phyloP scores from a whole-genome alignment of 2,329 filamentous ascomycete species.

The Rutstroemia sp. region DNA sequence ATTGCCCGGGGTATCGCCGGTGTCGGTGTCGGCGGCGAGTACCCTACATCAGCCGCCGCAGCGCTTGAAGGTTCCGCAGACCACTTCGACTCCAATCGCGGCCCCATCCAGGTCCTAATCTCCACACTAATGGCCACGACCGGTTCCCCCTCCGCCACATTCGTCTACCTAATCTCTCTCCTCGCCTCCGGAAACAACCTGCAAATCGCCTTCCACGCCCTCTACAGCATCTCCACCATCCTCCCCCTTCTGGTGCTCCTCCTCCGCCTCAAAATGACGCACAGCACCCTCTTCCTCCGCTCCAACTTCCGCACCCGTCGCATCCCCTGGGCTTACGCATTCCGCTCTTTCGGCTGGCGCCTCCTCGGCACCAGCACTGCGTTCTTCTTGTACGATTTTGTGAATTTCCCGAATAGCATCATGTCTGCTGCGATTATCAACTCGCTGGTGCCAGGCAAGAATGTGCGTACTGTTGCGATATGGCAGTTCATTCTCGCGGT shows the following conservation, averaged over 20 bases:
- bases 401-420: conserved; percentile 33
- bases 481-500: conserved; percentile 31
- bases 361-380: conserved; percentile 29
- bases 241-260: conserved; percentile 29
- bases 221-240: conserved; percentile 30
- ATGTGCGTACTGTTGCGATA: conserved; percentile 29
- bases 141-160: background rate
- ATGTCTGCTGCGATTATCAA: conserved; percentile 31
- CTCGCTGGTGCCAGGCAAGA: conserved; percentile 27
- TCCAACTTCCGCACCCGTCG: background rate
- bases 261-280: conserved; percentile 30
- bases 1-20: conserved; percentile 32
- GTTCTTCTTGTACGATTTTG: conserved; percentile 33
- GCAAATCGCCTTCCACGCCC: conserved; percentile 21
- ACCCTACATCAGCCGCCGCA: conserved; percentile 32
- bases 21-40: conserved; percentile 33
- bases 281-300: background rate
- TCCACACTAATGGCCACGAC: conserved; percentile 4
- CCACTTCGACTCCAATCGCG: conserved; percentile 5
- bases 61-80: conserved; percentile 32
- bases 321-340: background rate
- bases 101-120: conserved; percentile 3
- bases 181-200: conserved; percentile 32
- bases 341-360: background rate
- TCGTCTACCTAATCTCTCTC: conserved; percentile 25